Conservation (phyloP, 2,329 filamentous ascomycete species). For the Knufia petricola region DNA sequence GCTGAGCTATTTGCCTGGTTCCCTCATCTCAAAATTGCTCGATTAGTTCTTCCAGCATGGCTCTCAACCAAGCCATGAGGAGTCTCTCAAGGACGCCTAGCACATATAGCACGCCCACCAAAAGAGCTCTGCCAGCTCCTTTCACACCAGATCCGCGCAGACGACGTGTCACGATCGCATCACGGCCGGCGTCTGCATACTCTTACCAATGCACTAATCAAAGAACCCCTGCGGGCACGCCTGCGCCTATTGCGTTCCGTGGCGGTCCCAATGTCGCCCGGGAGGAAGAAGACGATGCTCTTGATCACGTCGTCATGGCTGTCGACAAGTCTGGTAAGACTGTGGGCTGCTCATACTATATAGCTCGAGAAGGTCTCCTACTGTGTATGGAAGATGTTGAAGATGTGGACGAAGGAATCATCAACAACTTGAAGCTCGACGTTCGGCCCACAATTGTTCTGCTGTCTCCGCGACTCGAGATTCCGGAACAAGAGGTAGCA, state of each 20-base stretch:
- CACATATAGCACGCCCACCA: neutral
- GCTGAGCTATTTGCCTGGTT: too few species aligned
- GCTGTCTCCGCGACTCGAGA: constrained; percentile 47
- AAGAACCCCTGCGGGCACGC: neutral
- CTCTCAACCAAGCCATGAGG: neutral
- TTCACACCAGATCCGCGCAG: neutral
- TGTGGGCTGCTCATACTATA: constrained; percentile 78
- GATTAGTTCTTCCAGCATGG: neutral
- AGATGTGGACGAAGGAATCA: constrained; percentile 56
- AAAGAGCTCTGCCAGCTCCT: neutral
- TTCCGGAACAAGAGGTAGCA: constrained; percentile 25
- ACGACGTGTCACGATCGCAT: neutral
- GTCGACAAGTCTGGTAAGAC: constrained; percentile 62
- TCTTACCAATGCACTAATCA: neutral
- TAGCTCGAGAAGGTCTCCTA: constrained; percentile 58
- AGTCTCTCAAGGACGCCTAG: neutral
- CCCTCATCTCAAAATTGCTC: neutral
- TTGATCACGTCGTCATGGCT: constrained; percentile 68
- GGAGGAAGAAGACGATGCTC: constrained; percentile 38
- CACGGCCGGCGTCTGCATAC: neutral
- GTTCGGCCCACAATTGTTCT: constrained; percentile 53
- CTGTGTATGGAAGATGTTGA: constrained; percentile 69
- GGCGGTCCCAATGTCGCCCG: constrained; percentile 23
- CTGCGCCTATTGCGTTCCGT: constrained; percentile 1
- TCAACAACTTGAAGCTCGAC: constrained; percentile 55